Percentiles rank a stretch among this genome's conserved stretches.
phyloP scores from a whole-genome alignment of 805 yeast genomes.

The Wickerhamomyces kurtzmanii region DNA sequence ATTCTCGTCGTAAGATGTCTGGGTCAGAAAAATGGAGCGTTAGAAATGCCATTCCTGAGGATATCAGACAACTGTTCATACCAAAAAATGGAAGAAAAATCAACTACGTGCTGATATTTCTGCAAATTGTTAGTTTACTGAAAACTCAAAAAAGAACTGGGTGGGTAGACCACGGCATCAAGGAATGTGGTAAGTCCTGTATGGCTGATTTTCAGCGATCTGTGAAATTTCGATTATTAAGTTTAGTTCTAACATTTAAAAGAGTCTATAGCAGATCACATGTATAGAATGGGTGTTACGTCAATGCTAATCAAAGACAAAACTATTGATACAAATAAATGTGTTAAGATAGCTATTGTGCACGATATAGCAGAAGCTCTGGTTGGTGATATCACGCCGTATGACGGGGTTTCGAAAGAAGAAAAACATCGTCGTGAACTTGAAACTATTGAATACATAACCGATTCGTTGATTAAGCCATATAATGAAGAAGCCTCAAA shows the following conservation, averaged over 20 bases:
- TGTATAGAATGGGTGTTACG: constrained; percentile 88
- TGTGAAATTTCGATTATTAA: constrained; percentile 8
- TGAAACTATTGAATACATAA: constrained; percentile 58
- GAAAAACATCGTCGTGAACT: constrained; percentile 84
- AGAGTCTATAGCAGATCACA: constrained; percentile 87
- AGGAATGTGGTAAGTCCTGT: too few relatives aligned
- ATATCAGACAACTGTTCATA: constrained; percentile 27
- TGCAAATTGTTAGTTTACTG: constrained; percentile 60
- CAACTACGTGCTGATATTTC: constrained; percentile 45
- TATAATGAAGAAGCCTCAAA: constrained; percentile 53
- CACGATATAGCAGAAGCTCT: constrained; percentile 93
- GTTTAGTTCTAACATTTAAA: neutral
- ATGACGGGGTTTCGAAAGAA: constrained; percentile 57
- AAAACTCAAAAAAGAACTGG: constrained; percentile 87
- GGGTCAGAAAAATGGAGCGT: constrained; percentile 35
- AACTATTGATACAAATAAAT: constrained; percentile 51
- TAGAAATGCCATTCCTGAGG: constrained; percentile 39
- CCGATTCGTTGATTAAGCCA: constrained; percentile 47
- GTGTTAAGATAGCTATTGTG: constrained; percentile 78
- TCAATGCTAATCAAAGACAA: constrained; percentile 52
- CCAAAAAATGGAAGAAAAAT: constrained; percentile 15
- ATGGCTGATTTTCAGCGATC: constrained; percentile 1
- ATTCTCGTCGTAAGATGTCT: too few relatives aligned
- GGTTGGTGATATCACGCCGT: constrained; percentile 92
- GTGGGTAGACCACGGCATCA: constrained; percentile 63